A percentile compares a stretch with the other conserved stretches of the same genome.
phyloP scores from a whole-genome alignment of 73 alveolate genomes.

The Paramecium primaurelia region DNA sequence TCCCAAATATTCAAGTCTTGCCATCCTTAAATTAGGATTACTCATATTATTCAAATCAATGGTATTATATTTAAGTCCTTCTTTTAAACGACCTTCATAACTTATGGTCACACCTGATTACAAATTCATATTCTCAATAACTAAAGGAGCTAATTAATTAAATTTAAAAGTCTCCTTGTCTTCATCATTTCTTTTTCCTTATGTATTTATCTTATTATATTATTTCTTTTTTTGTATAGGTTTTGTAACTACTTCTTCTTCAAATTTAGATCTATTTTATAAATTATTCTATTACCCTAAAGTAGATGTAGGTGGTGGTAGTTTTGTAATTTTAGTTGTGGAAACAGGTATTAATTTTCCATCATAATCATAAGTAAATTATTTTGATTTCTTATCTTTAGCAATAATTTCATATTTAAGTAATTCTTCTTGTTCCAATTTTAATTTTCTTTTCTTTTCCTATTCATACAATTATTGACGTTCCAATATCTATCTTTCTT shows the following conservation, averaged over 20 bases:
- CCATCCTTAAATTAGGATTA: constrained; percentile 21
- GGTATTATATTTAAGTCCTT: not conserved
- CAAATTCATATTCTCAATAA: not conserved
- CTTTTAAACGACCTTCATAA: constrained; percentile 4
- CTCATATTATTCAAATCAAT: not conserved
- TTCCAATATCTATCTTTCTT: not conserved
- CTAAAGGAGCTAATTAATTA: not conserved
- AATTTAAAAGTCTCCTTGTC: not conserved
- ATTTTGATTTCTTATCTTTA: constrained; percentile 4
- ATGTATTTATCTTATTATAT: not conserved
- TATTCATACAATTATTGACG: not conserved
- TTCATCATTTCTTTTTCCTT: not conserved
- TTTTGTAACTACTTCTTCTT: not conserved
- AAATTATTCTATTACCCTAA: not conserved
- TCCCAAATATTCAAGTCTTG: constrained; percentile 5
- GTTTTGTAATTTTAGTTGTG: not conserved
- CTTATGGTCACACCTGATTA: not conserved
- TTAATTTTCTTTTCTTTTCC: not conserved
- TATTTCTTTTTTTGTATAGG: not conserved
- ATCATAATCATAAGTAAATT: constrained; percentile 17
- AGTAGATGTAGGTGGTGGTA: not conserved
- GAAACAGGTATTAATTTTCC: not conserved
- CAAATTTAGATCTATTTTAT: not conserved
- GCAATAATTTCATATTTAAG: not conserved
- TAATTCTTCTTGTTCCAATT: not conserved